These are phyloP conservation scores for Botrytis sinoallii DNA, from an alignment of 2,329 filamentous ascomycete species.

Conservation along the genomic window DNA sequence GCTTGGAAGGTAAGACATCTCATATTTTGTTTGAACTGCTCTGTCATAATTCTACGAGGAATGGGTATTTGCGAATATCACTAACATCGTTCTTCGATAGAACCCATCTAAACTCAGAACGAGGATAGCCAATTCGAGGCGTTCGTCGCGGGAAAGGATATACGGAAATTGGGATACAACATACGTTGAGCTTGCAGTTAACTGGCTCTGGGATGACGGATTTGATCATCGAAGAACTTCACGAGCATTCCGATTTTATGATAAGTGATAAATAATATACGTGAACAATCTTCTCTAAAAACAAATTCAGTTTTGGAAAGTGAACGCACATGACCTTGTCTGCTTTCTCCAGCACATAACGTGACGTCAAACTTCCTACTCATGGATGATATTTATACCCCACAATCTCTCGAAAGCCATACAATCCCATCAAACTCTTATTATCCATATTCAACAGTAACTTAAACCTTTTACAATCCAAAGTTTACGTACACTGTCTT, in stretches of 20 bases:
- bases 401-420: not conserved
- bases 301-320: not conserved
- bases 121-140: not conserved
- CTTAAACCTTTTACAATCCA: too few species aligned
- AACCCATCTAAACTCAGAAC: not conserved
- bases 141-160: not conserved
- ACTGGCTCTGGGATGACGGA: too few species aligned
- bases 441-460: not conserved
- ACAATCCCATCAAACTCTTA: not conserved
- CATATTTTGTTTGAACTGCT: accelerated
- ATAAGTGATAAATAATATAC: not conserved
- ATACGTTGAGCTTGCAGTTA: not conserved
- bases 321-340: not conserved
- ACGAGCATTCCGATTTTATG: too few species aligned
- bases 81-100: not conserved
- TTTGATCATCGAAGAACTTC: not conserved
- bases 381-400: not conserved
- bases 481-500: too few species aligned
- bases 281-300: not conserved
- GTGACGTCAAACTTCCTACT: not conserved
- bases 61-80: not conserved
- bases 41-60: not conserved
- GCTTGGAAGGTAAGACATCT: not conserved
- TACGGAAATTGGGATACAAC: not conserved
- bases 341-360: not conserved